These are phyloP conservation scores for Sophora flavescens DNA, from an alignment of 306 rosid genomes.

Conservation along the genomic window DNA sequence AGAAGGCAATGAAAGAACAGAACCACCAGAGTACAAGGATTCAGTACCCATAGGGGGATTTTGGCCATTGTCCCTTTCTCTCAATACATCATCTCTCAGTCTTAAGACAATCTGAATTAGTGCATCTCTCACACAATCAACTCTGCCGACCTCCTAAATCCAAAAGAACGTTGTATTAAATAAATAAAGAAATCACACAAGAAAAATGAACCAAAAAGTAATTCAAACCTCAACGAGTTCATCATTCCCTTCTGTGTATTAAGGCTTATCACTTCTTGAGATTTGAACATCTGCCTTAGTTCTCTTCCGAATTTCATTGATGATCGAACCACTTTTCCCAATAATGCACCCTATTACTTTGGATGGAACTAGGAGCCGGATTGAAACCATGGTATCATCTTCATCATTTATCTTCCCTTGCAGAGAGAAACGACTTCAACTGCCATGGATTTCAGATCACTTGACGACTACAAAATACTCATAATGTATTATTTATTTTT, in stretches of 20 bases:
- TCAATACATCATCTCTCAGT: slow-evolving; percentile 87
- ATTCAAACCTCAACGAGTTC: slow-evolving; percentile 90
- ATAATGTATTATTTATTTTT: slow-evolving; percentile 14
- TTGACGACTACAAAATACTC: slow-evolving; percentile 67
- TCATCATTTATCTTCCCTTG: slow-evolving; percentile 94
- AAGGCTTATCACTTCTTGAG: slow-evolving; percentile 78
- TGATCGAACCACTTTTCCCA: slow-evolving; percentile 95
- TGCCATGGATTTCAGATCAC: slow-evolving; percentile 90
- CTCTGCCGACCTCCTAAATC: slow-evolving; percentile 76
- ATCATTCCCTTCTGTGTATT: slow-evolving; percentile 72
- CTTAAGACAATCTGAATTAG: slow-evolving; percentile 90
- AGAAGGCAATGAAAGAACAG: slow-evolving; percentile 72
- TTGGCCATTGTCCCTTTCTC: slow-evolving; percentile 70
- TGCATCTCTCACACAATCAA: slow-evolving; percentile 87
- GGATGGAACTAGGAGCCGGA: slow-evolving; percentile 86
- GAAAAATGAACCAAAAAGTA: slow-evolving; percentile 17
- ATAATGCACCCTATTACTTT: slow-evolving; percentile 96
- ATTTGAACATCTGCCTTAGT: slow-evolving; percentile 89
- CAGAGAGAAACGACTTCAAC: slow-evolving; percentile 96
- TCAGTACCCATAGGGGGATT: slow-evolving; percentile 65
- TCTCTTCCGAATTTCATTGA: slow-evolving; percentile 90
- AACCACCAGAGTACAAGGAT: slow-evolving; percentile 66
- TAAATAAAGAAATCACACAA: slow-evolving; percentile 36
- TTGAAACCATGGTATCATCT: slow-evolving; percentile 71
- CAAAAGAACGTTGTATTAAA: slow-evolving; percentile 37